Evolutionary conservation across 2,329 filamentous ascomycete genomes (phyloP), one percentile per base, ranked within the genome.

Genomic region (Diplodia seriata): DNA sequence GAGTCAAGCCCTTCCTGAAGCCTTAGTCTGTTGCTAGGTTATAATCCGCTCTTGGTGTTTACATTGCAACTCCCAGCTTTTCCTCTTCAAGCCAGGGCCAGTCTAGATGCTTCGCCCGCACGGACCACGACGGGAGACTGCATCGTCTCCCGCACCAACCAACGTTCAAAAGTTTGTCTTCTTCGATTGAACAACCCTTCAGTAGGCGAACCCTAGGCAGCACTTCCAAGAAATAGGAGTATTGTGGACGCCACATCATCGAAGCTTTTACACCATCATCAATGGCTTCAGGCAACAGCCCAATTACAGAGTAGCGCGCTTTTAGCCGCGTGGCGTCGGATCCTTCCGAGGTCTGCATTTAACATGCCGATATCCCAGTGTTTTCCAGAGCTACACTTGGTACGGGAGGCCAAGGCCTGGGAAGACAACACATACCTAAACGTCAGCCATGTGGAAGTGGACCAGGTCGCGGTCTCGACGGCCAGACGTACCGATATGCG

Each of bases 281-380:
- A 26, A 57, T 63, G 59, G 59, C 47, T 47, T 11, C n/a, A 63
- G 59, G 59, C 59, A 63, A 63, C 59, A 63, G 29, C 31, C 59
- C 43, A 31, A 7, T 63, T 63, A 11, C 15, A 29, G 59, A 38
- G 26, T 63, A 63, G 59, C 26, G 59, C 33, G 11, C 33, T 12
- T 9, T 36, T 11, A 36, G 33, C 47, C 9, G 6, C 20, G 31
- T 14, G 31, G 20, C 20, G 29, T 31, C 59, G n/a, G 31, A 63
- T 51, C 57, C 36, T 49, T 15, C 56, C 20, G 23, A 23, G 23
- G 11, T 11, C 3, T 59, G 33, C 33, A 59, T 59, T 40, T 43
- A 59, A 20, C 18, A 36, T 15, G 23, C 36, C 31, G 18, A 20
- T 4, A 15, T 26, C 23, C 51, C 12, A 12, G 14, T 15, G 23